These are phyloP conservation scores for Begonia loranthoides DNA, from an alignment of 306 rosid species.

Conservation along the genomic window DNA sequence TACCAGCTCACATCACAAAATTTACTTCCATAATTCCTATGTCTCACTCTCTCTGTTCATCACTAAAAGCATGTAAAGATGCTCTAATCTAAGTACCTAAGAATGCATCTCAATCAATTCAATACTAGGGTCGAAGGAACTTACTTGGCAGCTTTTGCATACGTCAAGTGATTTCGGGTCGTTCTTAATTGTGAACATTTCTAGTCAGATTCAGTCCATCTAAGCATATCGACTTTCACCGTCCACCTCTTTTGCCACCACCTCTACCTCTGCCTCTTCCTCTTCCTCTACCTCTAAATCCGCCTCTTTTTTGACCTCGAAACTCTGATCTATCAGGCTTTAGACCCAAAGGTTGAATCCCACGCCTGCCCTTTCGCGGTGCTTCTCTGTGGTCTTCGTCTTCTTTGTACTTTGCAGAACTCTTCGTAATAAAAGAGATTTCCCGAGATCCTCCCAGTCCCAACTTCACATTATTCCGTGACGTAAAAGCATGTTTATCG, in stretches of 20 bases:
- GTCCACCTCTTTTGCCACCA: constrained; percentile 24
- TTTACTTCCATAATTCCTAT: too few species aligned
- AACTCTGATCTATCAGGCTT: constrained; percentile 22
- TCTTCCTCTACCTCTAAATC: constrained; percentile 18
- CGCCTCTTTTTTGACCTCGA: constrained; percentile 27
- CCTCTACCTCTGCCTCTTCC: constrained; percentile 1
- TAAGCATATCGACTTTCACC: too few species aligned
- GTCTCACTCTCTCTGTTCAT: too few species aligned
- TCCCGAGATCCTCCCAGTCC: constrained; percentile 91
- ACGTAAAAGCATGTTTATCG: constrained; percentile 18
- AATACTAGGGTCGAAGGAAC: too few species aligned
- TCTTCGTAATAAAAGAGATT: constrained; percentile 65
- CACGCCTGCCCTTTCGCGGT: constrained; percentile 39
- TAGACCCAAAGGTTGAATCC: constrained; percentile 54
- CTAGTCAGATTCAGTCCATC: too few species aligned
- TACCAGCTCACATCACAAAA: too few species aligned
- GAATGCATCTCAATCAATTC: too few species aligned
- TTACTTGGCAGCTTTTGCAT: too few species aligned
- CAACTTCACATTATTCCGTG: constrained; percentile 40
- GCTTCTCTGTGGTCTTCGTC: constrained; percentile 31
- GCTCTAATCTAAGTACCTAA: too few species aligned
- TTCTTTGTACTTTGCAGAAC: constrained; percentile 51
- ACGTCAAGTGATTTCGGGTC: too few species aligned
- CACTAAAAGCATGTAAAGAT: too few species aligned
- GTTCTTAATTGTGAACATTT: too few species aligned